A percentile compares a stretch with the other conserved stretches of the same genome.
Evolutionary conservation across 805 yeast genomes (phyloP).

Genomic region (Starmera caribaea): DNA sequence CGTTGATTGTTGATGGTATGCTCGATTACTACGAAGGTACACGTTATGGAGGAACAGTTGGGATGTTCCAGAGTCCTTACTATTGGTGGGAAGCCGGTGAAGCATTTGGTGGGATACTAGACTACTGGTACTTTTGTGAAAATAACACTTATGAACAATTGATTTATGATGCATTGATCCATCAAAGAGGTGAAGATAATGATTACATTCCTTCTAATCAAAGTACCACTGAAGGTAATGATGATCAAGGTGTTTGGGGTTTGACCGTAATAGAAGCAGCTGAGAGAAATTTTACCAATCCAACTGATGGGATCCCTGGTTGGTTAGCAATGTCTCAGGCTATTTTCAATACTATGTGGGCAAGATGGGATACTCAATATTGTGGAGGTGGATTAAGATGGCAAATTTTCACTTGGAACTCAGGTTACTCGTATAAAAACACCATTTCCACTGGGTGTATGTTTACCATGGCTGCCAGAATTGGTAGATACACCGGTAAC

Average conservation of each 20-base stretch:
- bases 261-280: slow-evolving; percentile 56
- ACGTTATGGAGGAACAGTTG: slow-evolving; percentile 56
- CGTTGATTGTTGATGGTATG: slow-evolving; percentile 49
- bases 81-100: slow-evolving; percentile 96
- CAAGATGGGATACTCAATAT: slow-evolving; percentile 45
- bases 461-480: slow-evolving; percentile 52
- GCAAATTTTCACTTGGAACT: slow-evolving; percentile 66
- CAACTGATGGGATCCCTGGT: slow-evolving; percentile 33
- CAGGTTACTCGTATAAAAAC: slow-evolving; percentile 59
- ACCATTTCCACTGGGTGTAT: slow-evolving; percentile 55
- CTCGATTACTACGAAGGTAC: slow-evolving; percentile 64
- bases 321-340: slow-evolving; percentile 59
- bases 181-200: slow-evolving; percentile 36
- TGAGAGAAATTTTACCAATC: slow-evolving; percentile 50
- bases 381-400: slow-evolving; percentile 66
- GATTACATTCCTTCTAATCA: slow-evolving; percentile 58
- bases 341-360: slow-evolving; percentile 50
- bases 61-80: slow-evolving; percentile 65
- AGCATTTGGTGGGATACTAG: slow-evolving; percentile 60
- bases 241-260: slow-evolving; percentile 73
- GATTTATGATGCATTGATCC: slow-evolving; percentile 46
- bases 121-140: slow-evolving; percentile 61
- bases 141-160: slow-evolving; percentile 55
- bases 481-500: slow-evolving; percentile 53
- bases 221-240: slow-evolving; percentile 62